Percentiles rank a stretch among this genome's conserved stretches.
These are phyloP conservation scores for Pugionium dolabratum DNA, from an alignment of 345 rosid species.

Conservation along the genomic window DNA sequence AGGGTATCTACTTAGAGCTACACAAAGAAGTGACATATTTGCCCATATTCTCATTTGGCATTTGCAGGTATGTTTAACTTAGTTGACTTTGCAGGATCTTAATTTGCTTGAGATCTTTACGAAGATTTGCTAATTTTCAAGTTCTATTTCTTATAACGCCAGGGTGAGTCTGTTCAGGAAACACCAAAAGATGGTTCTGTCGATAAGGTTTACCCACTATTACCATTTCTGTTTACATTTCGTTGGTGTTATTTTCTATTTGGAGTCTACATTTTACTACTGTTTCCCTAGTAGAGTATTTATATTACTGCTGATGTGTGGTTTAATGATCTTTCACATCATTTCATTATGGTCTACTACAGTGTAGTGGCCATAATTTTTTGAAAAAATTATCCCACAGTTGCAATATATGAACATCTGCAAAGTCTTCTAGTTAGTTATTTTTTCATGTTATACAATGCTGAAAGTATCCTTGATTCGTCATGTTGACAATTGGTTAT, in stretches of 20 bases:
- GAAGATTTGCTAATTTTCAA: slow-evolving; percentile 28
- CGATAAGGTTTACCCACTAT: slow-evolving; percentile 54
- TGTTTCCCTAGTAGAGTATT: neutral
- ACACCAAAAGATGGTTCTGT: slow-evolving; percentile 60
- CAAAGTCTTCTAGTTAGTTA: slow-evolving; percentile 13
- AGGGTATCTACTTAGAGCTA: slow-evolving; percentile 96
- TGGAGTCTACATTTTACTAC: slow-evolving; percentile 24
- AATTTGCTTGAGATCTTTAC: slow-evolving; percentile 12
- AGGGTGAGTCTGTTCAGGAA: slow-evolving; percentile 87
- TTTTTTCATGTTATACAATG: slow-evolving; percentile 11
- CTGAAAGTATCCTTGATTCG: slow-evolving; percentile 7
- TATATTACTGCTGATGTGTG: slow-evolving; percentile 3
- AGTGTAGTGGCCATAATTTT: slow-evolving; percentile 4
- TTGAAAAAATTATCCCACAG: slow-evolving; percentile 14
- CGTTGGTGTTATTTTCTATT: slow-evolving; percentile 11
- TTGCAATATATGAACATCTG: slow-evolving; percentile 16
- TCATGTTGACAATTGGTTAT: slow-evolving; percentile 3
- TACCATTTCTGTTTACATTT: slow-evolving; percentile 17
- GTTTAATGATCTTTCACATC: slow-evolving; percentile 17
- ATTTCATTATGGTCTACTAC: slow-evolving; percentile 14
- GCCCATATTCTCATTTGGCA: slow-evolving; percentile 99
- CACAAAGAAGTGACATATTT: slow-evolving; percentile 95
- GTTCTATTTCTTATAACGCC: slow-evolving; percentile 39
- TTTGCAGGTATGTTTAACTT: slow-evolving; percentile 64
- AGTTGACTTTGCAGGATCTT: slow-evolving; percentile 28